Conservation (phyloP, 345 rosid species). For the Diplotaxis tenuifolia region DNA sequence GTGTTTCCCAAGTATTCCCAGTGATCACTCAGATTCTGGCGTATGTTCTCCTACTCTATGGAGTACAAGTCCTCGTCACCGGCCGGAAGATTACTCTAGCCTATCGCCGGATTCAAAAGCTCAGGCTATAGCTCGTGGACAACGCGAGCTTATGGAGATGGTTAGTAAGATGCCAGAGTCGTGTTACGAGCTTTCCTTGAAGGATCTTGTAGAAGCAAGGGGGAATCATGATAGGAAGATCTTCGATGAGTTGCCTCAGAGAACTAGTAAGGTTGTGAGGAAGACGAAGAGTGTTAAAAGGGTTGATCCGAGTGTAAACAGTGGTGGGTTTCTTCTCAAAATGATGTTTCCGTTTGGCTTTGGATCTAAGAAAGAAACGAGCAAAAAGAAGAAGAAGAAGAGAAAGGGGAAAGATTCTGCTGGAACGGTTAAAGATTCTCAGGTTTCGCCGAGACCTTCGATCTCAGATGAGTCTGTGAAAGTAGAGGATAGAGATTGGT, state of each 20-base stretch:
- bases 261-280: constrained; percentile 10
- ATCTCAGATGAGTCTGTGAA: constrained; percentile 41
- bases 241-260: constrained; percentile 24
- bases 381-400: constrained; percentile 35
- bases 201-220: constrained; percentile 64
- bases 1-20: constrained; percentile 33
- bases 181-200: constrained; percentile 80
- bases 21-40: constrained; percentile 50
- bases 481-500: constrained; percentile 59
- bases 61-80: constrained; percentile 49
- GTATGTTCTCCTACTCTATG: constrained; percentile 67
- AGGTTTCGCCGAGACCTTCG: constrained; percentile 52
- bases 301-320: constrained; percentile 29
- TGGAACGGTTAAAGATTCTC: constrained; percentile 11
- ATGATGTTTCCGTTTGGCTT: constrained; percentile 64
- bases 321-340: constrained; percentile 65
- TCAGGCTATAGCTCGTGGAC: constrained; percentile 81
- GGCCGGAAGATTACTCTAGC: constrained; percentile 44
- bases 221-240: constrained; percentile 27
- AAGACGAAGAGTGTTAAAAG: constrained; percentile 32
- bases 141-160: constrained; percentile 91
- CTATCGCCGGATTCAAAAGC: constrained; percentile 70
- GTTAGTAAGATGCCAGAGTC: constrained; percentile 86
- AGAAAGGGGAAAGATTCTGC: constrained; percentile 17
- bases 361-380: constrained; percentile 37